Evolutionary conservation across 805 yeast genomes (phyloP).

Genomic region (Candida ovalis): DNA sequence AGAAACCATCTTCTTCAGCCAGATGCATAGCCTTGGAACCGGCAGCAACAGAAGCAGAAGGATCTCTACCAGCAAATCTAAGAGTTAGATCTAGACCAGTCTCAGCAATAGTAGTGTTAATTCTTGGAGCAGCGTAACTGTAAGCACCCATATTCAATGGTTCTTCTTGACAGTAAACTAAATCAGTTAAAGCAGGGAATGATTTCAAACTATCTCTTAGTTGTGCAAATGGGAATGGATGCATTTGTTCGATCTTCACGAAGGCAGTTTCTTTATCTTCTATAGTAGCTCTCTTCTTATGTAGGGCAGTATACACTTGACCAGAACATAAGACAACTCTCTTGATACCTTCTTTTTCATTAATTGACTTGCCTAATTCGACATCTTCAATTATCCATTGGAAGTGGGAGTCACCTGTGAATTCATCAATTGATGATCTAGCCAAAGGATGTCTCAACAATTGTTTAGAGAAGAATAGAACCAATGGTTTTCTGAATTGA

Average conservation of each 20-base stretch:
- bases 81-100: conserved; percentile 56
- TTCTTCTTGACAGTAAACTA: conserved; percentile 98
- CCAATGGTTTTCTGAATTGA: conserved; percentile 93
- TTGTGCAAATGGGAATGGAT: conserved; percentile 98
- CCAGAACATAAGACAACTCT: conserved; percentile 83
- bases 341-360: conserved; percentile 77
- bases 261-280: conserved; percentile 83
- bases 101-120: conserved; percentile 70
- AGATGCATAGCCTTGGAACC: conserved; percentile 87
- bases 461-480: conserved; percentile 85
- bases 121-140: conserved; percentile 78
- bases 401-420: conserved; percentile 89
- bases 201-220: conserved; percentile 76
- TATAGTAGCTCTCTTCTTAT: conserved; percentile 78
- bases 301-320: conserved; percentile 91
- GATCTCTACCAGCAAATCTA: conserved; percentile 96
- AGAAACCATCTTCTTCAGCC: conserved; percentile 85
- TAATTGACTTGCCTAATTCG: conserved; percentile 76
- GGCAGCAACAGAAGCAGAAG: conserved; percentile 97
- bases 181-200: conserved; percentile 80
- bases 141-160: conserved; percentile 96
- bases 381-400: conserved; percentile 94
- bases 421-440: conserved; percentile 76
- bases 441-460: conserved; percentile 97
- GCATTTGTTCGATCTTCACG: conserved; percentile 87